Evolutionary conservation across 805 yeast species (phyloP).

Genomic region (Yarrowia alimentaria): DNA sequence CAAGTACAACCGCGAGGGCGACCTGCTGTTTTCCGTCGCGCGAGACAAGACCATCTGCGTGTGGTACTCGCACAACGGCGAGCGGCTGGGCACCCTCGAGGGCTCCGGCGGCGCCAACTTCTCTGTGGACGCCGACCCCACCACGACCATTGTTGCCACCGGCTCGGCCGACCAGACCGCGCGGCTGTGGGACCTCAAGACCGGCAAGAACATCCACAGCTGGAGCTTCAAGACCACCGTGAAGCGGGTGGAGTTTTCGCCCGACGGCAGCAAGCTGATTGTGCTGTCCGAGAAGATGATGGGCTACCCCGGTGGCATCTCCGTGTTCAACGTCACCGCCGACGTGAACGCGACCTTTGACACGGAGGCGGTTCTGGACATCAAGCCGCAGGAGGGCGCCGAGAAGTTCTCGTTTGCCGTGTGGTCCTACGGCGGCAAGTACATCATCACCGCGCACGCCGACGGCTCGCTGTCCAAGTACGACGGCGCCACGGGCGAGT

Average conservation of each 20-base stretch:
- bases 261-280: conserved; percentile 64
- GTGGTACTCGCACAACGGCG: conserved; percentile 96
- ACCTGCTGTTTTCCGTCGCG: conserved; percentile 84
- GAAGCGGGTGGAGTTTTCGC: conserved; percentile 82
- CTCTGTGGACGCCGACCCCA: conserved; percentile 81
- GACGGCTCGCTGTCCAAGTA: conserved; percentile 83
- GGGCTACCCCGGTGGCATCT: conserved; percentile 79
- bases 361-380: conserved; percentile 56
- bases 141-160: conserved; percentile 69
- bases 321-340: conserved; percentile 60
- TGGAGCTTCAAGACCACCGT: conserved; percentile 83
- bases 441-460: conserved; percentile 81
- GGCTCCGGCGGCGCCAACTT: conserved; percentile 94
- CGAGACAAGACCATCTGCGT: conserved; percentile 82
- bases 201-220: conserved; percentile 70
- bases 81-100: conserved; percentile 86
- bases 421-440: conserved; percentile 74
- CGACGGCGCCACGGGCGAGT: conserved; percentile 72
- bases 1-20: conserved; percentile 94
- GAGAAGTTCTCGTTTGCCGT: conserved; percentile 58
- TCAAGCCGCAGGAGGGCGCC: conserved; percentile 55
- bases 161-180: conserved; percentile 89
- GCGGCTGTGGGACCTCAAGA: conserved; percentile 78
- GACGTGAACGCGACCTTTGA: conserved; percentile 48
- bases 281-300: conserved; percentile 87